Conservation (phyloP, 2,329 filamentous ascomycete genomes). For the Alternaria ethzedia region DNA sequence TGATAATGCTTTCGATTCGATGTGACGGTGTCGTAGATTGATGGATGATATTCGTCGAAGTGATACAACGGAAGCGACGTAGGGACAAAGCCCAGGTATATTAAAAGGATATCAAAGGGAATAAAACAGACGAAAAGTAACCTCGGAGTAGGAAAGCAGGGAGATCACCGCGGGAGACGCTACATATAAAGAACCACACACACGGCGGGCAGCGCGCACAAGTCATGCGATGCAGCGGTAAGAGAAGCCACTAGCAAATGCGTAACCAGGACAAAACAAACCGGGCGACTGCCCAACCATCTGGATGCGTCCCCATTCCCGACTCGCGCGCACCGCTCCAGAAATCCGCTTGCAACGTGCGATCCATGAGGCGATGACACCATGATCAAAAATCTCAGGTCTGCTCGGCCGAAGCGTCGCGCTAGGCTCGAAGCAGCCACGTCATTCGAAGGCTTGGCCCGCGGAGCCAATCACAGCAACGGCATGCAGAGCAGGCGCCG, state of each 20-base stretch:
- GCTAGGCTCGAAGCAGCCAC: background rate
- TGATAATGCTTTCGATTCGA: slow-evolving; percentile 3
- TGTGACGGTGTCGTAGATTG: background rate
- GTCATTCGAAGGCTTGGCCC: background rate
- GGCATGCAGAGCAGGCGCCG: background rate
- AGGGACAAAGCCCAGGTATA: background rate
- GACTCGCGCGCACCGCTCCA: slow-evolving; percentile 1
- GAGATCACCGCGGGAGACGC: slow-evolving; percentile 9
- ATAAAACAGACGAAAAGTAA: background rate
- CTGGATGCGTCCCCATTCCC: slow-evolving; percentile 5
- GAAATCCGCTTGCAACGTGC: slow-evolving; percentile 6
- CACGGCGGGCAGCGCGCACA: background rate
- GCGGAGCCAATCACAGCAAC: background rate
- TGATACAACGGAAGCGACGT: background rate
- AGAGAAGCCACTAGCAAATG: background rate
- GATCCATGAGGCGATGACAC: slow-evolving; percentile 18
- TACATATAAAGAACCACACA: slow-evolving; percentile 19
- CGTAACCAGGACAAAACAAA: slow-evolving; percentile 4
- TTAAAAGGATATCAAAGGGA: slow-evolving; percentile 5
- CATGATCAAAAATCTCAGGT: slow-evolving; percentile 18
- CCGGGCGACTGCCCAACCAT: slow-evolving; percentile 7
- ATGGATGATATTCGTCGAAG: background rate
- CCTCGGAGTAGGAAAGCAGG: background rate
- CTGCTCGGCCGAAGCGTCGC: slow-evolving; percentile 16
- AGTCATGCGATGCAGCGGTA: slow-evolving; percentile 5